Base-by-base conservation (phyloP, 805 yeast genomes). In the Kazachstania martiniae region DNA sequence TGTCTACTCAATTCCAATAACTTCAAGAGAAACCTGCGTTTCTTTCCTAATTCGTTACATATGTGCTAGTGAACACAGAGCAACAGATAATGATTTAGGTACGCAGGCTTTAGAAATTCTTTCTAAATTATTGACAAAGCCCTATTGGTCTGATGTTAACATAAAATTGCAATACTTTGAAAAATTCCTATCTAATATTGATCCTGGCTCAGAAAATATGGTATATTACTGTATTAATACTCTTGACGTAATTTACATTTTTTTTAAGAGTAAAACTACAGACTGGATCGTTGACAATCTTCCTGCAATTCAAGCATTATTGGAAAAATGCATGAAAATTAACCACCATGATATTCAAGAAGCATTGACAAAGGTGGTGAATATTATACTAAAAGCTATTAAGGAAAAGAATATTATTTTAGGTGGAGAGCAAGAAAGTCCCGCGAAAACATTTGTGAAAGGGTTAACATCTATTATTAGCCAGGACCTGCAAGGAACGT, bases 331-430 rank as follows among this genome's bases (percentile, higher is more conserved):
- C 45, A 64, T 91, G 40, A 74, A 77, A 29, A 77, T 91, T 1
- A 86, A 81, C 44, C 80, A 83, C 42, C 86, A 78, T 41, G 95
- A 83, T 52, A 74, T 86, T 10, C 96, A 87, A 52, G 89, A 80
- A 45, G 84, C 78, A 0, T 59, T 85, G 17, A 91, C 80, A 49
- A 68, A 84, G 33, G 87, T 85, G 0, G 58, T 89, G 39, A 59
- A 72, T n/a, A 63, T 75, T 5, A 72, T 87, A 18, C 59, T 87
- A 36, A 68, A 66, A 28, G 85, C 93, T 0, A 70, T 83, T 33
- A 70, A 70, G 28, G 58, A 59, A 5, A 70, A 68, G 31, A 36
- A 51, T 43, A 51, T 58, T 1, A 41, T 64, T 4, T 68, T 66
- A 5, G 72, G 66, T 3, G 74, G 71, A 12, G 71, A 70, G 8